phyloP scores from a whole-genome alignment of 257 asterid species.

The Lycium barbarum region DNA sequence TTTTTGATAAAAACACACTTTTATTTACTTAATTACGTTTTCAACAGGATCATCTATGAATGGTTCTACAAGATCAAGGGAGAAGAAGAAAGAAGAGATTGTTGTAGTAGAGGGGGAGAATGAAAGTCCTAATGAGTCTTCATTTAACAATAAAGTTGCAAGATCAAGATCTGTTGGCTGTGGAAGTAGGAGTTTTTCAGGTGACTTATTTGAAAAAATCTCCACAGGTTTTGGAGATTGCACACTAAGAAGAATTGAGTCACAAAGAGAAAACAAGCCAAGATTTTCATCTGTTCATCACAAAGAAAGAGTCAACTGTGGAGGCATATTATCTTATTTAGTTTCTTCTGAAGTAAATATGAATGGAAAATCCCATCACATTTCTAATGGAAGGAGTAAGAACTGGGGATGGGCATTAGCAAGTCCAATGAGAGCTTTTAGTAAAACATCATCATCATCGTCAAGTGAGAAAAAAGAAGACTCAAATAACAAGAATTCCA shows the following conservation, averaged over 20 bases:
- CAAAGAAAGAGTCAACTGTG: constrained; percentile 86
- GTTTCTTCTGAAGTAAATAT: constrained; percentile 65
- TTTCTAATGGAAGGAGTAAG: constrained; percentile 81
- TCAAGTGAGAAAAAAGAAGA: constrained; percentile 60
- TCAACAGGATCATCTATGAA: constrained; percentile 33
- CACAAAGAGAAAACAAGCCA: constrained; percentile 94
- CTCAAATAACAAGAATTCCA: constrained; percentile 54
- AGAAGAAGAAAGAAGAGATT: constrained; percentile 59
- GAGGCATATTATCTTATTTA: constrained; percentile 78
- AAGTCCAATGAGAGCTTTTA: constrained; percentile 94
- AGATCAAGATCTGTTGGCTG: constrained; percentile 98
- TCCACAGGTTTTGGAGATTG: constrained; percentile 99
- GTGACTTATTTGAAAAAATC: constrained; percentile 91
- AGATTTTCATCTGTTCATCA: constrained; percentile 49
- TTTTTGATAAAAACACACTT: background rate
- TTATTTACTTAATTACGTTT: background rate
- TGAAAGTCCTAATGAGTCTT: constrained; percentile 64
- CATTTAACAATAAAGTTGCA: constrained; percentile 79
- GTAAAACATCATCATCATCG: constrained; percentile 62
- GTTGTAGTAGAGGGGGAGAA: constrained; percentile 66
- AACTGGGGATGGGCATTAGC: constrained; percentile 99
- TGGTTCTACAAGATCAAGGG: constrained; percentile 43
- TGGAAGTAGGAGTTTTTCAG: constrained; percentile 97
- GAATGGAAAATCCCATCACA: constrained; percentile 45
- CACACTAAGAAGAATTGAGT: constrained; percentile 86